A percentile compares a stretch with the other conserved stretches of the same genome.
Conservation (phyloP, 305 asterid genomes). For the Petunia hybrid region DNA sequence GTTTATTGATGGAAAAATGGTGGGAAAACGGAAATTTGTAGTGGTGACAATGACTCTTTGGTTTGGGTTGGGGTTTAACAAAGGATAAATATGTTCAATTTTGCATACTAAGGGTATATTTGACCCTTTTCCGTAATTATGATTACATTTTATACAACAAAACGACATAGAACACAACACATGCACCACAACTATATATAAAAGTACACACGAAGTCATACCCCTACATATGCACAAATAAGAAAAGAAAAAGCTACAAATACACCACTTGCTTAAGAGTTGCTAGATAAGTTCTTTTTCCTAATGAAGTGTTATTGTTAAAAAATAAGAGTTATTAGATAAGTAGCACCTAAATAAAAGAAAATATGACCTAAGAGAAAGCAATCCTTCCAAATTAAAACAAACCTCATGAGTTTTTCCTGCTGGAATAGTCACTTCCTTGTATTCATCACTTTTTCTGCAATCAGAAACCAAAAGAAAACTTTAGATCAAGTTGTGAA, state of each 20-base stretch:
- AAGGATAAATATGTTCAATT: too few species aligned
- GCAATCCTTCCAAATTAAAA: slow-evolving; percentile 32
- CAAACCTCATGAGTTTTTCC: slow-evolving; percentile 89
- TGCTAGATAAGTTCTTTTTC: too few species aligned
- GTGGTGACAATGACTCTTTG: too few species aligned
- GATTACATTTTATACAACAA: neutral
- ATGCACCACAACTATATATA: neutral
- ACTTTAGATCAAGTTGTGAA: slow-evolving; percentile 27
- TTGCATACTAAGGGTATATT: too few species aligned
- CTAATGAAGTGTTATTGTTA: too few species aligned
- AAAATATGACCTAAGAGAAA: neutral
- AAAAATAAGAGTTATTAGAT: neutral
- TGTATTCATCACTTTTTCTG: slow-evolving; percentile 79
- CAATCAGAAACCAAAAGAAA: slow-evolving; percentile 29
- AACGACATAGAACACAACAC: neutral
- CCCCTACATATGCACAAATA: neutral
- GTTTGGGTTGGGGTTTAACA: too few species aligned
- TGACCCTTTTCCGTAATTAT: neutral
- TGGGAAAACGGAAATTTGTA: too few species aligned
- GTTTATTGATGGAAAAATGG: too few species aligned
- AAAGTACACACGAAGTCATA: neutral
- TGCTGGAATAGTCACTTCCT: slow-evolving; percentile 81
- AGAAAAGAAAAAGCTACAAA: neutral
- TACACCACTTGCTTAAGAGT: neutral
- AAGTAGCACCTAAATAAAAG: neutral